Conservation (phyloP, 2,329 filamentous ascomycete genomes). For the Teratosphaeria nubilosa region DNA sequence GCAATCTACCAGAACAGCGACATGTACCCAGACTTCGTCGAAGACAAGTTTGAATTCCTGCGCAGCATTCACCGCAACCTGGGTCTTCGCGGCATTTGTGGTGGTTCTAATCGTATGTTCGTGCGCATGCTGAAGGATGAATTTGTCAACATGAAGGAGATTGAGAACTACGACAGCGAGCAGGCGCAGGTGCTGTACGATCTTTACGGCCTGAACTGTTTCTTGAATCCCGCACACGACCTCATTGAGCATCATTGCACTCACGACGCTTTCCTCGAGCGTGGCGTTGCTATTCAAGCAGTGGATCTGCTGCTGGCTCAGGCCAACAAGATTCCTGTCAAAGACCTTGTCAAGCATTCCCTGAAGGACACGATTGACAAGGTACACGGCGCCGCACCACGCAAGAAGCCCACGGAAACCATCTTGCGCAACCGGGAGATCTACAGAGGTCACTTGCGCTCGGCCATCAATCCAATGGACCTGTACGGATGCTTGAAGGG, state of each 20-base stretch:
- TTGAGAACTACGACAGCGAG: conserved; percentile 78
- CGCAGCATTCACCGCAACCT: conserved; percentile 74
- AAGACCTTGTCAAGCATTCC: conserved; percentile 84
- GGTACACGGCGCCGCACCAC: conserved; percentile 76
- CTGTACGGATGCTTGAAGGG: conserved; percentile 75
- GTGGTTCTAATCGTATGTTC: conserved; percentile 74
- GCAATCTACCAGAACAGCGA: conserved; percentile 57
- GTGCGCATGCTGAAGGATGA: conserved; percentile 83
- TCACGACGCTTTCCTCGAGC: conserved; percentile 62
- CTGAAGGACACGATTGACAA: conserved; percentile 84
- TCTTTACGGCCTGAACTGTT: conserved; percentile 64
- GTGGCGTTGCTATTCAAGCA: conserved; percentile 66
- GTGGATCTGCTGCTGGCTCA: conserved; percentile 76
- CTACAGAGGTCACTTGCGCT: conserved; percentile 70
- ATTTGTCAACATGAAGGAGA: conserved; percentile 61
- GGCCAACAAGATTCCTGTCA: conserved; percentile 74
- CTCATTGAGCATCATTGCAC: conserved; percentile 65
- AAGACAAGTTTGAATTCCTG: conserved; percentile 68
- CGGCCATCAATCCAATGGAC: conserved; percentile 69
- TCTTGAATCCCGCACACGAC: conserved; percentile 26
- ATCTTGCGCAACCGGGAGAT: conserved; percentile 82
- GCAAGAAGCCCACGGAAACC: conserved; percentile 64
- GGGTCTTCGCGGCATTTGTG: conserved; percentile 77
- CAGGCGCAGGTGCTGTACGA: conserved; percentile 78
- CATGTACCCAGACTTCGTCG: conserved; percentile 55